phyloP scores from a whole-genome alignment of 2,329 filamentous ascomycete genomes.

The Cladosporium austrohemisphaericum region DNA sequence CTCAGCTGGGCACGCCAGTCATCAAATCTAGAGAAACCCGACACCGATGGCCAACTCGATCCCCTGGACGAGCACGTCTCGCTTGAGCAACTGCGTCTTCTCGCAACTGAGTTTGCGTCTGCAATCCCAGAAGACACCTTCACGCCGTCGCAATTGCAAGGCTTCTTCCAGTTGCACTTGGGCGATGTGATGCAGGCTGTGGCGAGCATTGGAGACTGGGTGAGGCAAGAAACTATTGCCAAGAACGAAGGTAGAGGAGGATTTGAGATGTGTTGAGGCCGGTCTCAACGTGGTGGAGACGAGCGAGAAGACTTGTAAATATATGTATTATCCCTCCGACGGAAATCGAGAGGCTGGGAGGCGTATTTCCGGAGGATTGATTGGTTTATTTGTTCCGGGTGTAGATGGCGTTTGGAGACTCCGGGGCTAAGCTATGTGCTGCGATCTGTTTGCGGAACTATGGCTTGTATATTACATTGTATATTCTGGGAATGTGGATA shows the following conservation, averaged over 20 bases:
- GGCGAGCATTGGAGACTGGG: conserved; percentile 20
- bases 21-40: background rate
- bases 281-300: no score
- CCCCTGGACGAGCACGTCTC: conserved; percentile 22
- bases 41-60: background rate
- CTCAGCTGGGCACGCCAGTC: conserved; percentile 18
- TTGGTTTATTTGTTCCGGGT: no score
- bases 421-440: no score
- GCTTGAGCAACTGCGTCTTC: conserved; percentile 21
- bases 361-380: no score
- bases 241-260: conserved; percentile 11
- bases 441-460: no score
- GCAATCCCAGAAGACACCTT: conserved; percentile 23
- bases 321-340: no score
- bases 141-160: conserved; percentile 25
- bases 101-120: conserved; percentile 21
- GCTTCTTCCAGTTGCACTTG: conserved; percentile 25
- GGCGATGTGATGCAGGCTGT: conserved; percentile 21
- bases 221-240: conserved; percentile 15
- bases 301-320: no score
- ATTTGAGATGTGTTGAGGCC: conserved; percentile 2
- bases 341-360: no score
- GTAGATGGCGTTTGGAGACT: no score
- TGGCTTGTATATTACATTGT: no score
- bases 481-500: no score